Evolutionary conservation across 73 alveolate species (phyloP).

Genomic region (Blepharisma japonicum): DNA sequence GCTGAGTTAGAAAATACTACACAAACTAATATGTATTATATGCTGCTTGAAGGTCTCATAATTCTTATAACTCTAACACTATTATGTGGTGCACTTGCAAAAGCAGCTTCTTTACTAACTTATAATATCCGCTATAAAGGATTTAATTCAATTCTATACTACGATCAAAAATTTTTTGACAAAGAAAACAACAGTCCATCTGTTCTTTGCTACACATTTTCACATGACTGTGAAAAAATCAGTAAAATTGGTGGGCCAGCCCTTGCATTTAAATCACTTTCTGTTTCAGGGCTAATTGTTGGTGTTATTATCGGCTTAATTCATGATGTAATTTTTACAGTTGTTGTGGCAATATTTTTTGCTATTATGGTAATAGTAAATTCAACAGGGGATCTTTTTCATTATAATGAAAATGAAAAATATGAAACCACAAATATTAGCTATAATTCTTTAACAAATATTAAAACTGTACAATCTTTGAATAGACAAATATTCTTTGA

Average conservation of each 20-base stretch:
- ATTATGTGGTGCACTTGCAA: neutral
- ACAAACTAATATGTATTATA: conserved; percentile 17
- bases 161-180: neutral
- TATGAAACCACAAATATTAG: neutral
- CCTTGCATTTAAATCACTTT: neutral
- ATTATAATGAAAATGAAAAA: neutral
- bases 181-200: neutral
- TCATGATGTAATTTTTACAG: neutral
- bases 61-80: neutral
- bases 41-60: neutral
- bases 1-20: conserved; percentile 32
- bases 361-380: neutral
- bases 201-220: neutral
- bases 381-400: neutral
- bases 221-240: neutral
- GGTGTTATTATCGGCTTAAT: neutral
- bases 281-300: neutral
- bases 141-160: neutral
- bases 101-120: neutral
- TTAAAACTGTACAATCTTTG: neutral
- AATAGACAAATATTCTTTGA: neutral
- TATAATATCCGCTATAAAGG: neutral
- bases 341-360: neutral
- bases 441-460: neutral
- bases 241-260: neutral